phyloP scores from a whole-genome alignment of 495 filamentous ascomycete genomes.

The Penicillium diatomitis region DNA sequence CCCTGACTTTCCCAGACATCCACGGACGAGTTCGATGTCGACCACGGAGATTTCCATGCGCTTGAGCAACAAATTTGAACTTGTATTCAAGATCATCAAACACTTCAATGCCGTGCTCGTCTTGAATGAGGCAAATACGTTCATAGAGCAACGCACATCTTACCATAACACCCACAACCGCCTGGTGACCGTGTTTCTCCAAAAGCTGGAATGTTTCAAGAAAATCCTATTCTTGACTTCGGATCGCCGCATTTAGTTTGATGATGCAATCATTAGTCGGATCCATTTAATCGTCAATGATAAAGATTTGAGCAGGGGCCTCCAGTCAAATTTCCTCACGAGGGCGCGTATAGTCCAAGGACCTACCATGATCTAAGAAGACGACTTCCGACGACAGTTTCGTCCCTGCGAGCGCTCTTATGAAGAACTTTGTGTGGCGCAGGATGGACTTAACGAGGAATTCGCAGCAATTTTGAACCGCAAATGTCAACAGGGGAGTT shows the following conservation, averaged over 20 bases:
- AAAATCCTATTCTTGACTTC: constrained; percentile 27
- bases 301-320: background rate
- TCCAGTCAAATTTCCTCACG: background rate
- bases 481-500: too few relatives aligned
- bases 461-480: too few relatives aligned
- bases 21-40: background rate
- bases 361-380: constrained; percentile 6
- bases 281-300: background rate
- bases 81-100: background rate
- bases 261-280: constrained; percentile 15
- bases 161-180: background rate
- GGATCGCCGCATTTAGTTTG: constrained; percentile 20
- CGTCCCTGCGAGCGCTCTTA: too few relatives aligned
- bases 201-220: constrained; percentile 48
- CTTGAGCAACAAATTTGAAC: background rate
- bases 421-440: too few relatives aligned
- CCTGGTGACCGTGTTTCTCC: constrained; percentile 33
- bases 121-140: background rate
- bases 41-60: background rate
- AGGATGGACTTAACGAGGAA: too few relatives aligned
- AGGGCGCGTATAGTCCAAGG: constrained; percentile 3
- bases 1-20: background rate
- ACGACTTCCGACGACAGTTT: constrained; percentile 9
- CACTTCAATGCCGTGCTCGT: background rate
- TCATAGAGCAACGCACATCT: background rate